Evolutionary conservation across 2,329 filamentous ascomycete species (phyloP).

Genomic region (Fusarium verrucosum): DNA sequence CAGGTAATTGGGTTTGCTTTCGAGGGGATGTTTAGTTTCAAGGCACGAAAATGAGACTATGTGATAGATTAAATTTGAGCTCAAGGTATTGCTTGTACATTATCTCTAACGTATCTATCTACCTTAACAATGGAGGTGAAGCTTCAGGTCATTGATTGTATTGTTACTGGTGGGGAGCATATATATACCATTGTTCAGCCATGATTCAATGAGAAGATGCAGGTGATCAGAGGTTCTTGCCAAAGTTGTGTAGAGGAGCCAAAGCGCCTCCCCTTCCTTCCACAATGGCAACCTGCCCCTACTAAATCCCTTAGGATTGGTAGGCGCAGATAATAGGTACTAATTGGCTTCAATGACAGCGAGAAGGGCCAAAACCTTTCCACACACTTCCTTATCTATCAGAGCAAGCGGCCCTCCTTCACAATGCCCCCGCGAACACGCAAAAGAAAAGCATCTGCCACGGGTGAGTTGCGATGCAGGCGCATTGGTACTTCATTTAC

Average conservation of each 20-base stretch:
- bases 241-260: not conserved
- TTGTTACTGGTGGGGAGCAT: not conserved
- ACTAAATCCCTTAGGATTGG: not conserved
- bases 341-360: not conserved
- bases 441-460: conserved; percentile 41
- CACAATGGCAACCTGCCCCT: not conserved
- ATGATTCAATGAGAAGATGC: not conserved
- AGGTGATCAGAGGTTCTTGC: not conserved
- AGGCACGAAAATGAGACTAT: conserved; percentile 34
- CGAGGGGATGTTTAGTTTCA: conserved; percentile 28
- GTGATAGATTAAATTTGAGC: conserved; percentile 37
- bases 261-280: not conserved
- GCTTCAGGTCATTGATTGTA: not conserved
- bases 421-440: conserved; percentile 43
- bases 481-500: too few relatives aligned
- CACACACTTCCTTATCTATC: not conserved
- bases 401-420: not conserved
- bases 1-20: conserved; percentile 33
- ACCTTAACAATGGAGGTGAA: not conserved
- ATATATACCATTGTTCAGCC: not conserved
- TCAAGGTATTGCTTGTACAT: conserved; percentile 19
- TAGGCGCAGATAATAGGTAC: not conserved
- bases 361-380: too few relatives aligned
- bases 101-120: not conserved
- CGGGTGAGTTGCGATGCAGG: conserved; percentile 24